Conservation (phyloP, 106 monocot genomes). For the Chionographis japonica region DNA sequence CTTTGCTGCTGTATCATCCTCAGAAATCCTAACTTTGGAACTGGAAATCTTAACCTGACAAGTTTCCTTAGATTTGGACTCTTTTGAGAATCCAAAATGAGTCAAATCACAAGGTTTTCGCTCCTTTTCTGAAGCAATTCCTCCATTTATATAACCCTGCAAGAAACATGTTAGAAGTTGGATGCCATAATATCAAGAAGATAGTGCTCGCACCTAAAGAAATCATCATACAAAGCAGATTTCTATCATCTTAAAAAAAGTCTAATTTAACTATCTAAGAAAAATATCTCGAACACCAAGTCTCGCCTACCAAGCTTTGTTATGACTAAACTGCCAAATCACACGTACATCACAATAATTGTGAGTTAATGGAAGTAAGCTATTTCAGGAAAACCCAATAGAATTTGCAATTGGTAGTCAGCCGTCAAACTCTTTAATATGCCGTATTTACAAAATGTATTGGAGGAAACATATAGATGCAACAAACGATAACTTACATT, state of each 20-base stretch:
- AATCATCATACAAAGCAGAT: too few species aligned
- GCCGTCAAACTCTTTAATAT: too few species aligned
- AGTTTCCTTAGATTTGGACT: constrained; percentile 24
- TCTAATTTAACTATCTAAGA: too few species aligned
- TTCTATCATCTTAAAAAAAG: too few species aligned
- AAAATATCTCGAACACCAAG: too few species aligned
- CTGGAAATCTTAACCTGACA: constrained; percentile 7
- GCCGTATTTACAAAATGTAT: background rate
- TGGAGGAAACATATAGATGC: background rate
- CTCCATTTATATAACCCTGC: constrained; percentile 96
- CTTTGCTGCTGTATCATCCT: background rate
- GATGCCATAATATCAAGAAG: background rate
- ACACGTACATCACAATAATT: too few species aligned
- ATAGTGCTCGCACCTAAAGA: background rate
- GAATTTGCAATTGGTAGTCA: background rate
- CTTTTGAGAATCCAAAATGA: constrained; percentile 14
- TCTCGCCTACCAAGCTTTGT: too few species aligned
- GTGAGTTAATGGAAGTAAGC: too few species aligned
- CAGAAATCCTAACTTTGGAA: constrained; percentile 16
- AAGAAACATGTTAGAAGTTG: constrained; percentile 9
- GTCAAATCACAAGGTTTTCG: background rate
- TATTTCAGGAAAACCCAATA: too few species aligned
- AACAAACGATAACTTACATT: constrained; percentile 55
- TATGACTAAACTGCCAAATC: too few species aligned
- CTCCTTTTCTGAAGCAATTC: constrained; percentile 54